A percentile compares a stretch with the other conserved stretches of the same genome.
Conservation (phyloP, 495 filamentous ascomycete species). For the Xylaria sp. region DNA sequence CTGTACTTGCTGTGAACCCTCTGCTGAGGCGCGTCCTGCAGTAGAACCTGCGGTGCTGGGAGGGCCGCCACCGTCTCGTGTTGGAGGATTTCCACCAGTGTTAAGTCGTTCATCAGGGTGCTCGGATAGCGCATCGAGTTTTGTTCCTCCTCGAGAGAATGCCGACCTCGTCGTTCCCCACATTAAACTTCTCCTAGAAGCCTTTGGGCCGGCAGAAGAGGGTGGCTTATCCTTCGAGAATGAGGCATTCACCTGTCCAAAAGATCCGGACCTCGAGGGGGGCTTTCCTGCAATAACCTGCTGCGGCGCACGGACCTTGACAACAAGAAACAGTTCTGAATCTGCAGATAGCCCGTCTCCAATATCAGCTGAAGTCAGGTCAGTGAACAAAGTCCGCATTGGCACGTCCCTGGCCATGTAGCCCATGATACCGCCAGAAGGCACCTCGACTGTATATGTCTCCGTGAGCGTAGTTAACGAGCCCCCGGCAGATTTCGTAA, state of each 20-base stretch:
- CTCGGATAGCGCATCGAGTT: constrained; percentile 58
- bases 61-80: constrained; percentile 53
- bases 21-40: constrained; percentile 51
- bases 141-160: constrained; percentile 53
- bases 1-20: constrained; percentile 52
- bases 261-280: constrained; percentile 52
- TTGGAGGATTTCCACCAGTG: constrained; percentile 42
- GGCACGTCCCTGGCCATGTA: constrained; percentile 64
- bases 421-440: constrained; percentile 70
- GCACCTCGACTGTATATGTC: constrained; percentile 80
- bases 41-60: constrained; percentile 64
- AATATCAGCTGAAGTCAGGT: constrained; percentile 81
- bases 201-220: constrained; percentile 54
- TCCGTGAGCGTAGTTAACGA: constrained; percentile 76
- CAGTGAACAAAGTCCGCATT: constrained; percentile 86
- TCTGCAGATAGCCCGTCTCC: constrained; percentile 73
- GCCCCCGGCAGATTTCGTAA: constrained; percentile 68
- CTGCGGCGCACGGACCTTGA: constrained; percentile 74
- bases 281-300: constrained; percentile 56
- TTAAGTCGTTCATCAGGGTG: constrained; percentile 50
- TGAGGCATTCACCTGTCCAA: constrained; percentile 43
- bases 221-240: constrained; percentile 53
- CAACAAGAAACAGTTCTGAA: constrained; percentile 80
- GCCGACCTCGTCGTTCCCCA: constrained; percentile 66
- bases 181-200: constrained; percentile 82